Evolutionary conservation across 2,329 filamentous ascomycete species (phyloP).

Genomic region (Lachnellula arida): DNA sequence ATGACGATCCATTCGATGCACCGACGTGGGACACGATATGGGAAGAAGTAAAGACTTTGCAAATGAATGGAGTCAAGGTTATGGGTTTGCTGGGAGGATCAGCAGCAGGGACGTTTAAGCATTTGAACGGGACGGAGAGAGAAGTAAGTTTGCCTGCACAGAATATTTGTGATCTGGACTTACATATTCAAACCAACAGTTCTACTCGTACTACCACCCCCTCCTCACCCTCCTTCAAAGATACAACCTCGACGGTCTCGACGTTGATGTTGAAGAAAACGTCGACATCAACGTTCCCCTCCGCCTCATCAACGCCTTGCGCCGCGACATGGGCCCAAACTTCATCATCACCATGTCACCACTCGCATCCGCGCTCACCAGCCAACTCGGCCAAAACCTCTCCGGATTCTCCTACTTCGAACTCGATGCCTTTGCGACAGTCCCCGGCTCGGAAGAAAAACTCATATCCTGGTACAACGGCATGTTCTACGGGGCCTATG

Average conservation of each 20-base stretch:
- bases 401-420: conserved; percentile 75
- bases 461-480: conserved; percentile 77
- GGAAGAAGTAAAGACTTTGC: conserved; percentile 18
- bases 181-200: conserved; percentile 36
- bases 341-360: conserved; percentile 79
- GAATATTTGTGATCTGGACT: background rate
- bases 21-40: conserved; percentile 14
- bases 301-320: conserved; percentile 60
- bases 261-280: conserved; percentile 74
- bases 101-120: conserved; percentile 42
- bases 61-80: conserved; percentile 17
- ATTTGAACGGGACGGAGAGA: conserved; percentile 49
- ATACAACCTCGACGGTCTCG: conserved; percentile 61
- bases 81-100: conserved; percentile 22
- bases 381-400: conserved; percentile 54
- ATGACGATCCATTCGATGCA: conserved; percentile 16
- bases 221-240: conserved; percentile 15
- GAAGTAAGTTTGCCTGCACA: conserved; percentile 17
- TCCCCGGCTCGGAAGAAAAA: conserved; percentile 19
- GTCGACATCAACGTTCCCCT: conserved; percentile 62
- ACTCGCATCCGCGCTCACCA: conserved; percentile 67
- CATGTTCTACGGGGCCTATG: conserved; percentile 81
- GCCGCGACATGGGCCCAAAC: conserved; percentile 58
- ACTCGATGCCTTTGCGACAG: conserved; percentile 50
- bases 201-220: conserved; percentile 9